Percentiles rank a stretch among this genome's conserved stretches.
These are phyloP conservation scores for Cryptosporidium sp. DNA, from an alignment of 169 alveolate genomes.

Conservation along the genomic window DNA sequence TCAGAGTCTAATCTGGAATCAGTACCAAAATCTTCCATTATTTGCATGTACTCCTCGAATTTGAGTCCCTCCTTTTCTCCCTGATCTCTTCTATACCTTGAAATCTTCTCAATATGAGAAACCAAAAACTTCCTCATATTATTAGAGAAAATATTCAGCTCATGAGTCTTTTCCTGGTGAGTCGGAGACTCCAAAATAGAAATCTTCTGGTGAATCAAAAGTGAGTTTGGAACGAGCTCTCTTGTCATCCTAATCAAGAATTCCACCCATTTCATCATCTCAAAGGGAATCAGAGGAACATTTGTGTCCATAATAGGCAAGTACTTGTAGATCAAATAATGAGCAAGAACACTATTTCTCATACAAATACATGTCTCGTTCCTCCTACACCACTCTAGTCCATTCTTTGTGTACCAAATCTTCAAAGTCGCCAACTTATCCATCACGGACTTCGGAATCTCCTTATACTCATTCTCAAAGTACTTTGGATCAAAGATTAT, in stretches of 20 bases:
- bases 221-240: constrained; percentile 73
- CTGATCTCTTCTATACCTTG: constrained; percentile 57
- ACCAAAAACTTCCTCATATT: constrained; percentile 75
- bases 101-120: constrained; percentile 43
- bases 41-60: constrained; percentile 13
- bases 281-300: constrained; percentile 87
- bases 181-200: constrained; percentile 78
- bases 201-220: constrained; percentile 68
- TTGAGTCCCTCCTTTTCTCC: constrained; percentile 75
- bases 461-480: background rate
- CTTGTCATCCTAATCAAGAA: constrained; percentile 77
- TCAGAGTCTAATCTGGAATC: constrained; percentile 16
- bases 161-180: constrained; percentile 77
- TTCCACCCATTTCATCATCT: constrained; percentile 83
- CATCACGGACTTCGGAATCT: constrained; percentile 19
- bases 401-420: constrained; percentile 47
- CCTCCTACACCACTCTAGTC: constrained; percentile 62
- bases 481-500: background rate
- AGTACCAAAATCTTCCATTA: constrained; percentile 9
- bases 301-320: constrained; percentile 76
- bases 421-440: constrained; percentile 31
- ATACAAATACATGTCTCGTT: constrained; percentile 63
- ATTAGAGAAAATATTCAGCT: constrained; percentile 72
- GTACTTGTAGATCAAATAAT: constrained; percentile 29
- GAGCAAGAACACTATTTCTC: constrained; percentile 37